Base-by-base conservation (phyloP, 306 rosid genomes). In the Lathyrus sativus region DNA sequence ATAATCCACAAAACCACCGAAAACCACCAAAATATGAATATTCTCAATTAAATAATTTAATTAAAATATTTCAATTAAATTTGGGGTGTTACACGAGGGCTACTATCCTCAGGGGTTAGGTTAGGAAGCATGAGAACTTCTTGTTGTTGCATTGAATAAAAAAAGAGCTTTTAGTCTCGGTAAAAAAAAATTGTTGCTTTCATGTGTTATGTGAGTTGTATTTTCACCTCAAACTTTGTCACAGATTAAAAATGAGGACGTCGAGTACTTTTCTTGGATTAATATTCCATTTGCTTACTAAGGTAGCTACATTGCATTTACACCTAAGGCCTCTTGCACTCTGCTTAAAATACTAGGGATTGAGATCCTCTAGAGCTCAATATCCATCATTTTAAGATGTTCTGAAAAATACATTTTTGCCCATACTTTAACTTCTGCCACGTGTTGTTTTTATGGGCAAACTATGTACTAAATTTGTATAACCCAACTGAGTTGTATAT, bases 31-130 rank as follows among this genome's bases (percentile, higher is more conserved):
- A n/a, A n/a, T n/a, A n/a, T n/a, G n/a, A n/a, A n/a, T n/a, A n/a
- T n/a, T n/a, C n/a, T n/a, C n/a, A n/a, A n/a, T n/a, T n/a, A n/a
- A n/a, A n/a, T n/a, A n/a, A n/a, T n/a, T n/a, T n/a, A n/a, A n/a
- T n/a, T n/a, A n/a, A n/a, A n/a, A n/a, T n/a, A n/a, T n/a, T n/a
- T n/a, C n/a, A n/a, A n/a, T n/a, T n/a, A n/a, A n/a, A n/a, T n/a
- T n/a, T n/a, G n/a, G n/a, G n/a, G n/a, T n/a, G n/a, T n/a, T n/a
- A n/a, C n/a, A n/a, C 98, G 11, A 51, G 97, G 22, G 96, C 98
- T 10, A 86, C 98, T 8, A 75, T 85, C 43, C 95, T 93, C 22
- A 83, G 98, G 70, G 98, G 98, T 1, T 93, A 97, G 98, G 98
- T 1, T 93, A 97, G 98, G 98, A 70, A 81, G 98, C 97, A 79